These are phyloP conservation scores for Paratinospora sagittata DNA, from an alignment of 164 flowering plant genomes.

Conservation along the genomic window DNA sequence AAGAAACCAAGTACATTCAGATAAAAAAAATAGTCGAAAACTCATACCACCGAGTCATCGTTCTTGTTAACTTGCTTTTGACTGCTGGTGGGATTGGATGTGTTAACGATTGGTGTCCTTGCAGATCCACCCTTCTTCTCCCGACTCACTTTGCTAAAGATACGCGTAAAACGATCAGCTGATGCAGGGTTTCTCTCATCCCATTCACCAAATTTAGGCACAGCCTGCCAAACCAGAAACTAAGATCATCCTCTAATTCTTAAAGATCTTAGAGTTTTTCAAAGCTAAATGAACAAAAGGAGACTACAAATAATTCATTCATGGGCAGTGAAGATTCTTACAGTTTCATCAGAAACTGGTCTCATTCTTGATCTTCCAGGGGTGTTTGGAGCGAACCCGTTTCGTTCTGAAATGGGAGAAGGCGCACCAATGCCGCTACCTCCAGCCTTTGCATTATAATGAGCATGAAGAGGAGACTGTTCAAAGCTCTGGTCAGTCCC, in stretches of 20 bases:
- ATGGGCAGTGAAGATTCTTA: slow-evolving; percentile 19
- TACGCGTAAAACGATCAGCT: slow-evolving; percentile 69
- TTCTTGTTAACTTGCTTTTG: slow-evolving; percentile 7
- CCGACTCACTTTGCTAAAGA: slow-evolving; percentile 67
- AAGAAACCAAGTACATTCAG: no score
- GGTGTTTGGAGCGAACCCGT: slow-evolving; percentile 35
- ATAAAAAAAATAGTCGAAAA: background rate
- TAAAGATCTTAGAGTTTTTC: background rate
- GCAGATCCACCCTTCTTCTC: slow-evolving; percentile 49
- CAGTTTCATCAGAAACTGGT: slow-evolving; percentile 33
- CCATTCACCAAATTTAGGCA: slow-evolving; percentile 89
- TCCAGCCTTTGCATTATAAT: slow-evolving; percentile 26
- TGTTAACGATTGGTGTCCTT: slow-evolving; percentile 20
- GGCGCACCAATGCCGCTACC: slow-evolving; percentile 28
- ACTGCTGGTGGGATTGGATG: slow-evolving; percentile 14
- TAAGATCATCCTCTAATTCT: background rate
- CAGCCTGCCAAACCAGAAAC: slow-evolving; percentile 43
- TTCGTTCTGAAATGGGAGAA: slow-evolving; percentile 47
- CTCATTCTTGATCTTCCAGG: slow-evolving; percentile 41
- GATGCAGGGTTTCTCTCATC: slow-evolving; percentile 71
- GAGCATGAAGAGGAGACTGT: slow-evolving; percentile 39
- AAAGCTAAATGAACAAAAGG: background rate
- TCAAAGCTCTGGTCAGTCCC: slow-evolving; percentile 40
- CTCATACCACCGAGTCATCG: slow-evolving; percentile 26
- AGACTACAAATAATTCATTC: no score